Base-by-base conservation (phyloP, 2,329 filamentous ascomycete genomes). In the Aspergillus hortae region DNA sequence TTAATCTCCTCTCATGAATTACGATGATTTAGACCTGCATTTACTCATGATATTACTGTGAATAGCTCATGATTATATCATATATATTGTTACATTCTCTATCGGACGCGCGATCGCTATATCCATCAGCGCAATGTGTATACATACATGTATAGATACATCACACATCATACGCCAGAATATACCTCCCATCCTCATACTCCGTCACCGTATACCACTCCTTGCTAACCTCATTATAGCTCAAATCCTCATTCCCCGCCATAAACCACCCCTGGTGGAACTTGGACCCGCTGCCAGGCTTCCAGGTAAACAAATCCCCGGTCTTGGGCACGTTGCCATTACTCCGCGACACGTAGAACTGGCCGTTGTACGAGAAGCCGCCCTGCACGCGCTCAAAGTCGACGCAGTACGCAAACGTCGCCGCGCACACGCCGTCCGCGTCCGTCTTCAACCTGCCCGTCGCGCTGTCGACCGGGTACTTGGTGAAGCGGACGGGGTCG, bases 221-320 rank as follows among this genome's bases (percentile, higher is more conserved):
- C 50, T 56, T 50, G 6, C 45, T 53, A 1, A 53, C 55, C 9
- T 62, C 60, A 54, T 71, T 64, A 48, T 63, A 71, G 44, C 63
- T 69, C 54, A 70, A 32, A 46, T 72, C 69, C 54, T 72, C 67
- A 33, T 67, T 60, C 4, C 66, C 63, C 1, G 58, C 56, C 10
- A 65, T 66, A 3, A 65, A 58, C 43, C 61, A 46, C 32, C 32
- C 25, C 6, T 19, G 4, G 4, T 38, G 27, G 14, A 14, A 12
- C 44, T 32, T 4, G 6, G 44, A 14, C 54, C 4, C 19, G 5
- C 55, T 53, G 1, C 68, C 70, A 1, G 66, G 61, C 5, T 60
- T 46, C 68, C 68, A 72, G 6, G 58, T 63, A 33, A 60, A 68
- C 23, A 73, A 48, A 49, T 72, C 68, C 25, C 68, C 67, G 1